Evolutionary conservation across 495 filamentous ascomycete genomes (phyloP), one percentile per base, ranked within the genome.

Genomic region (Monascus purpureus): DNA sequence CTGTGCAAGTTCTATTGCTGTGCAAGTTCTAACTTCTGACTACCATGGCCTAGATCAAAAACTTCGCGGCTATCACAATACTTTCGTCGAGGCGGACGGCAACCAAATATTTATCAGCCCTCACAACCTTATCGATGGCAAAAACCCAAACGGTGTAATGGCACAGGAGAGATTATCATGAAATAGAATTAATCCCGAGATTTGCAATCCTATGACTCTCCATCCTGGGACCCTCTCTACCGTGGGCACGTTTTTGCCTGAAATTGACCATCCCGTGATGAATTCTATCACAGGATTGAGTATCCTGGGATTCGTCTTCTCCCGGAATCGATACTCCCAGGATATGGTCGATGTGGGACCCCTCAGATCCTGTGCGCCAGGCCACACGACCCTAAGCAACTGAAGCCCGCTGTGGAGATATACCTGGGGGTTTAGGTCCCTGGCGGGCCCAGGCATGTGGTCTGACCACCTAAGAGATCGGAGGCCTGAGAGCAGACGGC

Each of bases 291-390:
- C 26, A 28, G 13, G 26, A 28, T 5, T 6, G 12, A 28, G 8
- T 28, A 28, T 28, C 26, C 6, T 13, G 13, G 26, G 26, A 28
- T 28, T 13, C 26, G 26, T 6, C 5, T 28, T 7, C 22, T 25
- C 22, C 22, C n/a, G n/a, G 22, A 25, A 25, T 25, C n/a, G 22
- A 25, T 25, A 25, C n/a, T 25, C 22, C 22, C 22, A 28, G 26
- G 26, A 13, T 28, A 28, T 28, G 6, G 5, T 13, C 26, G 5
- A 28, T 13, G 12, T 13, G 5, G 26, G 22, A 25, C 22, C 22
- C n/a, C n/a, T n/a, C n/a, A n/a, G n/a, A n/a, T n/a, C n/a, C n/a
- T n/a, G n/a, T n/a, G n/a, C 7, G 22, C 22, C 26, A 28, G 13
- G 26, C 8, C 26, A 28, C 12, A 28, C 13, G 26, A 28, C 26